Percentiles rank a stretch among this genome's conserved stretches.
Evolutionary conservation across 75 land plant genomes (phyloP).

Genomic region (Cunninghamia lanceolata): DNA sequence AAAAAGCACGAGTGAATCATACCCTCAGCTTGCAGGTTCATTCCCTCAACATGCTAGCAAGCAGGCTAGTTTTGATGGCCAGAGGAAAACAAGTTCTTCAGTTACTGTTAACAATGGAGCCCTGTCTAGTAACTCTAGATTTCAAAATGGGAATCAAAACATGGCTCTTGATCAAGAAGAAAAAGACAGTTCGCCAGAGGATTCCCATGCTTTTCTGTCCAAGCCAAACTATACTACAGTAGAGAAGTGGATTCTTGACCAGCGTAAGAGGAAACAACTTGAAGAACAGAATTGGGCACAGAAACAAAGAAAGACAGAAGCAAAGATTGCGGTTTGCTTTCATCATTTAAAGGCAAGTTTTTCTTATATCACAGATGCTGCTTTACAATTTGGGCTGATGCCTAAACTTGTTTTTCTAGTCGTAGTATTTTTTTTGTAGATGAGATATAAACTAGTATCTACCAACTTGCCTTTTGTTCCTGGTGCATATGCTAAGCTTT

Average conservation of each 20-base stretch:
- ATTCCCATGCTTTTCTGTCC: slow-evolving; percentile 21
- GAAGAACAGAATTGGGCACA: slow-evolving; percentile 64
- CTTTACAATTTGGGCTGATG: background rate
- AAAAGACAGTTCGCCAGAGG: slow-evolving; percentile 17
- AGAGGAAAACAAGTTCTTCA: slow-evolving; percentile 8
- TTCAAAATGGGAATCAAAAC: slow-evolving; percentile 5
- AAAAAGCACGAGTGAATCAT: background rate
- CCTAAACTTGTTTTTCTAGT: background rate
- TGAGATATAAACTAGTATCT: background rate
- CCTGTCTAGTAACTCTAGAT: background rate
- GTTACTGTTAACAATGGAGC: background rate
- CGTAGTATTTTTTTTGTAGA: background rate
- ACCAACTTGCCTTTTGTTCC: background rate
- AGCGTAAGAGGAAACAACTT: slow-evolving; percentile 59
- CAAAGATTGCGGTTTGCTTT: slow-evolving; percentile 55
- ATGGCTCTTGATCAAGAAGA: slow-evolving; percentile 33
- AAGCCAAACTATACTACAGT: slow-evolving; percentile 71
- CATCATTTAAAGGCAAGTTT: slow-evolving; percentile 12
- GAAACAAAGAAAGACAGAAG: slow-evolving; percentile 78
- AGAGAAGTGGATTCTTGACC: slow-evolving; percentile 84
- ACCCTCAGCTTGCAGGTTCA: background rate
- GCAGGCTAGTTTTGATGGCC: slow-evolving; percentile 5
- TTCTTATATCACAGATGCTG: background rate
- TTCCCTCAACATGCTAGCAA: background rate
- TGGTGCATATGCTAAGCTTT: background rate